These are phyloP conservation scores for Phytopythium oedochilum DNA, from an alignment of 352 stramenopile species.

Conservation along the genomic window DNA sequence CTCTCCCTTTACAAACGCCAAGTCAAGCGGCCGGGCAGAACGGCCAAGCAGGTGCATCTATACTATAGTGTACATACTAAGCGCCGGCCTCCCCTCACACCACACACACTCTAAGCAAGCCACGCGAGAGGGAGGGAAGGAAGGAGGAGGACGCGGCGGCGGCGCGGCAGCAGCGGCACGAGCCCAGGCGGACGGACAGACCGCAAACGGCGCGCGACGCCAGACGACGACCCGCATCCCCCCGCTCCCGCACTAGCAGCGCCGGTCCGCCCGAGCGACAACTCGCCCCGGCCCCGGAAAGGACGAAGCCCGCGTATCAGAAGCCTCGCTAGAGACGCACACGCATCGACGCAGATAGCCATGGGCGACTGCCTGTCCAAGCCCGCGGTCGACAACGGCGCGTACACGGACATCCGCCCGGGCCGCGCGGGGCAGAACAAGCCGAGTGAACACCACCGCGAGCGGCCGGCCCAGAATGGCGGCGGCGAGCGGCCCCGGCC, in stretches of 20 bases:
- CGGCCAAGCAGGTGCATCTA: too few species aligned
- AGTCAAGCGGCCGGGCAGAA: not conserved
- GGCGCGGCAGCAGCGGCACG: not conserved
- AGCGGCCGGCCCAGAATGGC: not conserved
- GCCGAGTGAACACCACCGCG: not conserved
- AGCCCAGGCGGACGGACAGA: not conserved
- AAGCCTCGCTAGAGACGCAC: not conserved
- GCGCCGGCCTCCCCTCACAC: too few species aligned
- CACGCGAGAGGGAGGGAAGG: too few species aligned
- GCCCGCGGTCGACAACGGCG: not conserved
- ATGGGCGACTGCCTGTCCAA: constrained; percentile 8
- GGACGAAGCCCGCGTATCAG: constrained; percentile 1
- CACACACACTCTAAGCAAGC: too few species aligned
- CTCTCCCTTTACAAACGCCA: not conserved
- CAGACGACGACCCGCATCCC: not conserved
- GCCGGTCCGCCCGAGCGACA: too few species aligned
- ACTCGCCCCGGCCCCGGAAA: too few species aligned
- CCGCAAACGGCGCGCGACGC: not conserved
- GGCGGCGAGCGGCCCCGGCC: not conserved
- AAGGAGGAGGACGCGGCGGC: too few species aligned
- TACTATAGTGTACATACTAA: too few species aligned
- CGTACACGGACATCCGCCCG: not conserved
- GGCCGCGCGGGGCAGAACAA: not conserved
- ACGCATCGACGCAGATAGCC: not conserved
- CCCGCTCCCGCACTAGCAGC: too few species aligned